Base-by-base conservation (phyloP, 1,284 basidiomycete genomes). In the Malassezia obtusa region DNA sequence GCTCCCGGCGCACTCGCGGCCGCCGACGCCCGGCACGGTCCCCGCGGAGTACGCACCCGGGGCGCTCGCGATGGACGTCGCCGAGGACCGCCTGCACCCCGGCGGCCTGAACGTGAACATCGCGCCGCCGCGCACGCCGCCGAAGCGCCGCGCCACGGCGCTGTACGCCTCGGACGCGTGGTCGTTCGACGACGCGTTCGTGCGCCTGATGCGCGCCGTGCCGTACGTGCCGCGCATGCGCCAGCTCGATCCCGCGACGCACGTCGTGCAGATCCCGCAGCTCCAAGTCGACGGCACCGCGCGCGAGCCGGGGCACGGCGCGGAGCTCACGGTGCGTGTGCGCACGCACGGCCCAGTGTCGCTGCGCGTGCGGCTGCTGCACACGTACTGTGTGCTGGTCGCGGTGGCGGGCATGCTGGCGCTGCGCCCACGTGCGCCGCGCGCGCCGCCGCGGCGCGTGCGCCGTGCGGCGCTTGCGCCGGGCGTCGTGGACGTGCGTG, bases 361-460 rank as follows among this genome's bases (percentile, higher is more conserved):
- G 8, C 64, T 78, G 28, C 79, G 79, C 39, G 77, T 84, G 62
- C 80, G 83, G 59, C 77, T 91, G 31, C 80, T 82, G 12, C 83
- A 87, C 69, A 76, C 85, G 17, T 91, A 90, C 68, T 84, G 83
- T 64, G 62, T 79, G 10, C 78, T 92, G 36, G 77, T 89, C 43
- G 85, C 84, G 10, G 58, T 80, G 3, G 77, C 81, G 32, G 81
- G 81, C 0, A 48, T 85, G 35, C 79, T 76, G 12, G n/a, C 32
- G 26, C 26, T 49, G 19, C 32, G 2, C 75, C 85, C 3, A 31
- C 45, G 50, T 5, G 37, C 41, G 33, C n/a, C 9, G 21, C 21
- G 24, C 8, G 21, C 10, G 12, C 8, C 17, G 37, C 4, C 37
- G 21, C 19, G 21, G 21, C 21, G n/a, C 4, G 24, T 21, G 19